phyloP scores from a whole-genome alignment of 225 moss, liverwort and hornwort species.

The Antitrichia curtipendula region DNA sequence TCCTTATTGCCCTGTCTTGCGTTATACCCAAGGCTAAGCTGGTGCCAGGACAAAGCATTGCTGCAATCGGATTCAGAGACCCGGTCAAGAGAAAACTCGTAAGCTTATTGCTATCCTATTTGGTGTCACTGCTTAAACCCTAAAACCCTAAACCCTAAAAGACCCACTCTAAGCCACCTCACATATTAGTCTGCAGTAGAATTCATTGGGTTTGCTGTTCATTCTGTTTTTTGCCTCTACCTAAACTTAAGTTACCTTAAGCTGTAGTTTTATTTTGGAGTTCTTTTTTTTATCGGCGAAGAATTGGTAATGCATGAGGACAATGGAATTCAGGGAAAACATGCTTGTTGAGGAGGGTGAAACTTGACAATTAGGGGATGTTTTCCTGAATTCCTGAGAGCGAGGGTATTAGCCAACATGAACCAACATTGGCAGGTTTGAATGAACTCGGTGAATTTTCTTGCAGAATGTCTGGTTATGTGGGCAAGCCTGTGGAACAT shows the following conservation, averaged over 20 bases:
- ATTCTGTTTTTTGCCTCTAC: neutral
- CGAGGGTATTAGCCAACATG: neutral
- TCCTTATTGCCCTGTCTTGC: conserved; percentile 35
- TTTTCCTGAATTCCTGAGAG: neutral
- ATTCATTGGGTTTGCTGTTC: neutral
- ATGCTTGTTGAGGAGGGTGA: neutral
- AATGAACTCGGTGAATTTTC: neutral
- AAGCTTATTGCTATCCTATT: neutral
- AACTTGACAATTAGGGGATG: neutral
- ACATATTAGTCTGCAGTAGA: neutral
- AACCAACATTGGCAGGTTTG: neutral
- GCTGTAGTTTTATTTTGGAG: neutral
- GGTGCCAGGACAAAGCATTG: conserved; percentile 63
- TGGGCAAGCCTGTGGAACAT: neutral
- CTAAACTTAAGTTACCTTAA: neutral
- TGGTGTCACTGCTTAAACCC: neutral
- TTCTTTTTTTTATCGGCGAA: neutral
- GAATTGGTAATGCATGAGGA: neutral
- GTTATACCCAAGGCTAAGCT: conserved; percentile 81
- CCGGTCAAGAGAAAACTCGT: conserved; percentile 38
- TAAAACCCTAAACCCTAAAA: neutral
- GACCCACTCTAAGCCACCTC: neutral
- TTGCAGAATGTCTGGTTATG: neutral
- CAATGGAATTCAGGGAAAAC: too few relatives aligned
- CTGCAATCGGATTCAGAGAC: conserved; percentile 58